A percentile compares a stretch with the other conserved stretches of the same genome.
Conservation (phyloP, 768 basidiomycete genomes). For the Trametes cubensis region DNA sequence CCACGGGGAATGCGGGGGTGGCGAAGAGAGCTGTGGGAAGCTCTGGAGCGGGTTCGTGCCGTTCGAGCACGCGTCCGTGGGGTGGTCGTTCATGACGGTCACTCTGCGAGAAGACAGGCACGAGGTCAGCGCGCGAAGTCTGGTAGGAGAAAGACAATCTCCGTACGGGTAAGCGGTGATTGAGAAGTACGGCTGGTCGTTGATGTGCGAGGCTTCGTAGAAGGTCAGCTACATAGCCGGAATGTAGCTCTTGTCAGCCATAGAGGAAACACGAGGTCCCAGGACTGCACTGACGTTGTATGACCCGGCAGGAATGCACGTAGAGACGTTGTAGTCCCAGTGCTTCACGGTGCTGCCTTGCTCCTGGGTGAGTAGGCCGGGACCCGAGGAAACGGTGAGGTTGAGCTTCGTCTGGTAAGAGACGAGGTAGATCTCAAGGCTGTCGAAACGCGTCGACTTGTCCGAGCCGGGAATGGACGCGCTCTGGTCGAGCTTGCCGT, state of each 20-base stretch:
- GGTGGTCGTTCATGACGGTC: slow-evolving; percentile 21
- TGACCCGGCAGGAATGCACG: slow-evolving; percentile 43
- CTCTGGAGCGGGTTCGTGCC: slow-evolving; percentile 29
- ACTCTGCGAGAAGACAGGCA: neutral
- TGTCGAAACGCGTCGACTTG: slow-evolving; percentile 41
- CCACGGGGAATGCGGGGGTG: slow-evolving; percentile 31
- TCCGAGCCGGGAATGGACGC: slow-evolving; percentile 41
- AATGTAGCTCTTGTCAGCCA: neutral
- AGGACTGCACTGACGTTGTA: slow-evolving; percentile 44
- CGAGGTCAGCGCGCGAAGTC: slow-evolving; percentile 22
- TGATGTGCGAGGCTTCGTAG: slow-evolving; percentile 48
- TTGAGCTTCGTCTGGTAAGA: slow-evolving; percentile 45
- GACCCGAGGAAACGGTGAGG: slow-evolving; percentile 46
- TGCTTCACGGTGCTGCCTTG: slow-evolving; percentile 47
- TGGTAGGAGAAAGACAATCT: slow-evolving; percentile 26
- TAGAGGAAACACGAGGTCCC: neutral
- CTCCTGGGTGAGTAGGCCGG: slow-evolving; percentile 44
- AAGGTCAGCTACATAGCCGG: slow-evolving; percentile 45
- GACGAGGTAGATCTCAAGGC: slow-evolving; percentile 49
- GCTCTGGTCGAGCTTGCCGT: slow-evolving; percentile 44
- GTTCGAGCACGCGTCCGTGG: slow-evolving; percentile 26
- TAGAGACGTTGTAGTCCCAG: slow-evolving; percentile 43
- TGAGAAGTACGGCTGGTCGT: slow-evolving; percentile 40
- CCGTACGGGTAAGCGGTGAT: slow-evolving; percentile 47
- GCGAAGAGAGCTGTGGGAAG: slow-evolving; percentile 30